Evolutionary conservation across 371 early-diverging fungal genomes (phyloP).

Genomic region (Funneliformis caledonium): DNA sequence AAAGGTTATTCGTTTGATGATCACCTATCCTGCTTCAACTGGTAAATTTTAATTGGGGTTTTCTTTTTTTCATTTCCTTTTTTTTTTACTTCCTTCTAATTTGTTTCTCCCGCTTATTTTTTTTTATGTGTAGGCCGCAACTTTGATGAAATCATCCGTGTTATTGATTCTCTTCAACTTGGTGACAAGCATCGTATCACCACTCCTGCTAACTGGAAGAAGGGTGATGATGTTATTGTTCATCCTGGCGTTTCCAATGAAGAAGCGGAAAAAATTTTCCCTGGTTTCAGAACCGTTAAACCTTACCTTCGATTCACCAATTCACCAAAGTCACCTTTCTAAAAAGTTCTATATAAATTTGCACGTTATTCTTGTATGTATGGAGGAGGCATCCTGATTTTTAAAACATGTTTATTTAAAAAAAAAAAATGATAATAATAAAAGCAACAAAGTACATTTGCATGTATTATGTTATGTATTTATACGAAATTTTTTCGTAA

Average conservation of each 20-base stretch:
- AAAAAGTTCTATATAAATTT: neutral
- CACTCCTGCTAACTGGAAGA: conserved; percentile 95
- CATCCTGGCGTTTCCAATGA: conserved; percentile 84
- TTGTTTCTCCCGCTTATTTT: neutral
- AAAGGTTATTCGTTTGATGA: conserved; percentile 85
- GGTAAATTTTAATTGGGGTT: conserved; percentile 5
- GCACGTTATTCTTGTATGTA: too few relatives aligned
- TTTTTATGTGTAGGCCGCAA: conserved; percentile 74
- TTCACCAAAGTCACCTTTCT: conserved; percentile 8
- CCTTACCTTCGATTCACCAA: conserved; percentile 83
- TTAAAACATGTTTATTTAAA: too few relatives aligned
- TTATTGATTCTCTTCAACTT: conserved; percentile 90
- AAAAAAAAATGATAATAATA: too few relatives aligned
- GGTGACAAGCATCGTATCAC: conserved; percentile 86
- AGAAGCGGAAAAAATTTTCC: conserved; percentile 83
- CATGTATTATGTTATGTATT: too few relatives aligned
- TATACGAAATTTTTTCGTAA: too few relatives aligned
- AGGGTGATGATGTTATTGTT: conserved; percentile 87
- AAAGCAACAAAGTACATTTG: too few relatives aligned
- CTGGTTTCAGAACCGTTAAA: conserved; percentile 77
- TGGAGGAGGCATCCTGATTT: too few relatives aligned
- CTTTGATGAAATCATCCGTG: conserved; percentile 94
- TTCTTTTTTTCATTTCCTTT: neutral
- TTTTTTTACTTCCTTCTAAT: too few relatives aligned
- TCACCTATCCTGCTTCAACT: conserved; percentile 90